A percentile compares a stretch with the other conserved stretches of the same genome.
These are phyloP conservation scores for Panicum virgatum DNA, from an alignment of 202 grass and related monocot genomes.

Conservation along the genomic window DNA sequence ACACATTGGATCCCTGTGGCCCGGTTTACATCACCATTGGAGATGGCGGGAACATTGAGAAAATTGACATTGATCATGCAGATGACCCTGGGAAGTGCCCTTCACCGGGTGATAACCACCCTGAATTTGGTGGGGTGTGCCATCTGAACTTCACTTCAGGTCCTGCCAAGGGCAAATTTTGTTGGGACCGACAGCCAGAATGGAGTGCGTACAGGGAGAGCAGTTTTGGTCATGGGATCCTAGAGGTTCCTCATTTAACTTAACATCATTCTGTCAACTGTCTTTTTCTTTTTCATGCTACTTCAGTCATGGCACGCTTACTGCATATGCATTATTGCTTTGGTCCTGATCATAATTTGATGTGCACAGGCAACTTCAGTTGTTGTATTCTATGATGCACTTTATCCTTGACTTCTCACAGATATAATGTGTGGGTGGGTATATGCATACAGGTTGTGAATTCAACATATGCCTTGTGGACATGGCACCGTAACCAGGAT, in stretches of 20 bases:
- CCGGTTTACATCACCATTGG: constrained; percentile 82
- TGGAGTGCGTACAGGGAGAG: constrained; percentile 95
- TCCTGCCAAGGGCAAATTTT: constrained; percentile 84
- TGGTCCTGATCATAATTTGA: background rate
- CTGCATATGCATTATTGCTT: background rate
- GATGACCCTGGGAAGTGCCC: constrained; percentile 85
- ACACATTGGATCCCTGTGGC: constrained; percentile 72
- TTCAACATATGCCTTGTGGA: constrained; percentile 94
- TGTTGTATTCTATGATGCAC: background rate
- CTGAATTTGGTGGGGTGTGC: constrained; percentile 84
- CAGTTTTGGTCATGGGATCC: constrained; percentile 91
- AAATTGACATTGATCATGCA: constrained; percentile 73
- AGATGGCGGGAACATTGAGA: constrained; percentile 92
- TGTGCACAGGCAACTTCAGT: background rate
- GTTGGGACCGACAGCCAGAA: constrained; percentile 83
- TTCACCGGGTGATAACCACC: constrained; percentile 52
- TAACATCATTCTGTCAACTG: background rate
- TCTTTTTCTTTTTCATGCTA: background rate
- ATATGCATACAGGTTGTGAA: constrained; percentile 62
- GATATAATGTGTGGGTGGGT: background rate
- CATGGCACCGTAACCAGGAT: constrained; percentile 95
- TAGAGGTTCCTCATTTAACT: constrained; percentile 72
- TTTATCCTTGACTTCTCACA: background rate
- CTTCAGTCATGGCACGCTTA: background rate
- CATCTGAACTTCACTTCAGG: constrained; percentile 84